Conservation (phyloP, 176 grass and related monocot species). For the Echinochloa phyllopogon region DNA sequence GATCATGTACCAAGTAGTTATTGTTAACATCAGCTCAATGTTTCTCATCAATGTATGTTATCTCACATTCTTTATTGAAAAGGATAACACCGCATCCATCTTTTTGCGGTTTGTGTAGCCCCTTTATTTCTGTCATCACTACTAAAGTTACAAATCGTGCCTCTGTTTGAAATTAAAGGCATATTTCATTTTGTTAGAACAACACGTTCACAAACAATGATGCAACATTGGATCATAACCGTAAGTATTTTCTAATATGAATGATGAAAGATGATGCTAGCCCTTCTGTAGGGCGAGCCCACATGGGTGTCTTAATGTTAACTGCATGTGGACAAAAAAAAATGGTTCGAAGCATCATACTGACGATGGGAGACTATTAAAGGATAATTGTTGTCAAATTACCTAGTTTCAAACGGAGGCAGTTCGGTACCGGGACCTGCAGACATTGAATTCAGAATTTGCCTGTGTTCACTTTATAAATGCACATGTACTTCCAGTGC, state of each 20-base stretch:
- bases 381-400: too few species aligned
- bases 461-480: background rate
- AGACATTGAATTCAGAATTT: background rate
- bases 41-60: slow-evolving; percentile 53
- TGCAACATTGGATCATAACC: background rate
- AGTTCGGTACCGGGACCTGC: too few species aligned
- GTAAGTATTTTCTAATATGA: too few species aligned
- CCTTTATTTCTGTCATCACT: background rate
- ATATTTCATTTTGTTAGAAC: background rate
- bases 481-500: background rate
- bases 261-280: too few species aligned
- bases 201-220: background rate
- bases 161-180: background rate
- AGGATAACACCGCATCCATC: slow-evolving; percentile 46
- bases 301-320: too few species aligned
- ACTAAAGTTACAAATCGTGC: background rate
- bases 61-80: slow-evolving; percentile 58
- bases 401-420: too few species aligned
- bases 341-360: too few species aligned
- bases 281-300: too few species aligned
- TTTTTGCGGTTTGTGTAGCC: slow-evolving; percentile 40
- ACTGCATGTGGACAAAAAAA: too few species aligned
- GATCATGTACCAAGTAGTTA: slow-evolving; percentile 61
- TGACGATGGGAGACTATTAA: too few species aligned
- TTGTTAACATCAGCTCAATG: slow-evolving; percentile 57